A percentile compares a stretch with the other conserved stretches of the same genome.
These are phyloP conservation scores for Wickerhamiella brachini DNA, from an alignment of 805 yeast genomes.

Conservation along the genomic window DNA sequence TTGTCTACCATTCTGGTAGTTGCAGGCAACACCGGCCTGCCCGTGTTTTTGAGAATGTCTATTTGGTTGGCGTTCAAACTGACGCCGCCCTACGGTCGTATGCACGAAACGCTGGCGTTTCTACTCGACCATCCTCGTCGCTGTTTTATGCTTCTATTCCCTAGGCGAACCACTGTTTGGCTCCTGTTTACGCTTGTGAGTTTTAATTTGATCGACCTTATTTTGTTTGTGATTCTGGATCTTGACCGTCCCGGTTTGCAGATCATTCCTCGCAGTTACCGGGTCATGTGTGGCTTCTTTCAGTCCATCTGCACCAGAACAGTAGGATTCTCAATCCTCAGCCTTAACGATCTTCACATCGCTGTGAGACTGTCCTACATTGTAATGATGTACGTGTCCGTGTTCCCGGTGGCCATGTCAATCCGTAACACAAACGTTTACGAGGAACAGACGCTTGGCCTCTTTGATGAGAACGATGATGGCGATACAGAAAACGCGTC, in stretches of 20 bases:
- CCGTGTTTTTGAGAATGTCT: slow-evolving; percentile 62
- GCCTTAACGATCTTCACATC: slow-evolving; percentile 60
- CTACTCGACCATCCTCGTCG: slow-evolving; percentile 92
- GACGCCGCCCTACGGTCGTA: slow-evolving; percentile 38
- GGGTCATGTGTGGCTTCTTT: slow-evolving; percentile 69
- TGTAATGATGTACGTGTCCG: slow-evolving; percentile 98
- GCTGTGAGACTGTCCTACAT: slow-evolving; percentile 87
- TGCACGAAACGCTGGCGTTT: slow-evolving; percentile 64
- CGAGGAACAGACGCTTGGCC: slow-evolving; percentile 93
- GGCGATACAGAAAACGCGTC: slow-evolving; percentile 5
- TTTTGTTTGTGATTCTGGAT: slow-evolving; percentile 71
- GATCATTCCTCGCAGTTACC: slow-evolving; percentile 48
- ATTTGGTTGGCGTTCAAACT: slow-evolving; percentile 67
- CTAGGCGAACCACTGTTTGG: slow-evolving; percentile 94
- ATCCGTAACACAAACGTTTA: slow-evolving; percentile 94
- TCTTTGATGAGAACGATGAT: slow-evolving; percentile 33
- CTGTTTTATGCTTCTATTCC: slow-evolving; percentile 85
- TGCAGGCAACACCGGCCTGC: slow-evolving; percentile 92
- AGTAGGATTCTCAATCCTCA: slow-evolving; percentile 73
- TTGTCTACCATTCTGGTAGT: slow-evolving; percentile 58
- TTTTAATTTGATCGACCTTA: slow-evolving; percentile 63
- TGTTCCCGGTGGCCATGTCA: slow-evolving; percentile 88
- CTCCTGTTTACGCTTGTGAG: slow-evolving; percentile 51
- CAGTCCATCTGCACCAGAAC: slow-evolving; percentile 91
- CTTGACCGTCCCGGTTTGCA: slow-evolving; percentile 32